Evolutionary conservation across 73 alveolate species (phyloP), one percentile per base, ranked within the genome.

Genomic region (Paramecium octaurelia): DNA sequence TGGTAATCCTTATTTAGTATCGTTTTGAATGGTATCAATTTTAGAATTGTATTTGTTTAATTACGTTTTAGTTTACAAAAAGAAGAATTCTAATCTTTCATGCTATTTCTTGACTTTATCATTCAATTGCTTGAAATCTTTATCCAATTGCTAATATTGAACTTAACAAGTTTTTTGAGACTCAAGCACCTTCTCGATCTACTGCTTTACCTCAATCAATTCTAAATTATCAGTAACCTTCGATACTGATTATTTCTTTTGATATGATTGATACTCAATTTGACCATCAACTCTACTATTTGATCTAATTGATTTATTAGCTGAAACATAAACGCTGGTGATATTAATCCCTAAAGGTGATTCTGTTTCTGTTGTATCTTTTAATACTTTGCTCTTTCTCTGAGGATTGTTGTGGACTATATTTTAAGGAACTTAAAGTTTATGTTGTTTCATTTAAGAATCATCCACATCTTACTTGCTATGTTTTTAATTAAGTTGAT

Each of bases 71-170:
- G 84, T 64, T 18, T 64, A 34, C 14, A 64, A 34, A 9, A 64
- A 64, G n/a, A 64, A 64, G 46, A 64, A 64, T 27, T 64, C 84
- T 64, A 64, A 31, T 64, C 84, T 27, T 64, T 64, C 84, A 64
- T 64, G 84, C 14, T 64, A 7, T 18, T 64, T 64, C 14, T 64
- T 64, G 2, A 64, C 84, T 20, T 64, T 64, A 31, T 64, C 84
- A 31, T 10, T 34, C n/a, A 34, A 12, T 12, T 27, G 31, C 9
- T 64, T 23, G n/a, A 64, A 64, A 31, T 64, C 84, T 34, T 64
- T 64, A 64, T 64, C 84, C 31, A 11, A 27, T 31, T 27, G 6
- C 27, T 64, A 64, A 12, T 64, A 34, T 31, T 31, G 6, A 27
- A 31, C 5, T 27, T 31, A 34, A 31, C 21, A 64, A 24, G 21